Evolutionary conservation across 768 basidiomycete genomes (phyloP).

Genomic region (Russula earlei): DNA sequence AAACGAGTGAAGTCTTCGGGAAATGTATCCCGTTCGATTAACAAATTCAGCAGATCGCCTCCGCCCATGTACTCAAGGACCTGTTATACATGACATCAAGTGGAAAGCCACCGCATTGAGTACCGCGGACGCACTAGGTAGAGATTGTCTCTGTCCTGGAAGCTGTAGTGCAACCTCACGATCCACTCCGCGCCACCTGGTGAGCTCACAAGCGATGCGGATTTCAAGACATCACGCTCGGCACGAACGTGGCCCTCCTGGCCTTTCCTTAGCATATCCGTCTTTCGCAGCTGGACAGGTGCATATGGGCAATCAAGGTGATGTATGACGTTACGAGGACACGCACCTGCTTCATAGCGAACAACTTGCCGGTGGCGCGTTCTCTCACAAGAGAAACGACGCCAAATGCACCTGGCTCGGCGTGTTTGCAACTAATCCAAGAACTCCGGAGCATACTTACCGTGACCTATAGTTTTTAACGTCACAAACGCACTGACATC

Average conservation of each 20-base stretch:
- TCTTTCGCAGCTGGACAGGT: conserved; percentile 64
- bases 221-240: conserved; percentile 88
- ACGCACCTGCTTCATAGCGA: conserved; percentile 91
- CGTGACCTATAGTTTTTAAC: conserved; percentile 92
- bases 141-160: conserved; percentile 90
- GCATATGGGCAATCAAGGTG: conserved; percentile 14
- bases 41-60: conserved; percentile 89
- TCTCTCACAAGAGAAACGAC: conserved; percentile 91
- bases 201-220: conserved; percentile 72
- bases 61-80: conserved; percentile 94
- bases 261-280: conserved; percentile 90
- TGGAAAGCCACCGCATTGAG: conserved; percentile 3
- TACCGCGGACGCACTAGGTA: conserved; percentile 63
- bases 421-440: conserved; percentile 14
- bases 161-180: conserved; percentile 85
- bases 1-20: conserved; percentile 88
- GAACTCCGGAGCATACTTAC: conserved; percentile 32
- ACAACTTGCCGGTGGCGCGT: conserved; percentile 66
- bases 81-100: conserved; percentile 54
- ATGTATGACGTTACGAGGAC: conserved; percentile 17
- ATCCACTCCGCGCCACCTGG: conserved; percentile 85
- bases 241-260: conserved; percentile 97
- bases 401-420: conserved; percentile 75
- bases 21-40: conserved; percentile 87
- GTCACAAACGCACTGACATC: conserved; percentile 78